Evolutionary conservation across 148 eudicot genomes (phyloP).

Genomic region (Nyssa sinensis): DNA sequence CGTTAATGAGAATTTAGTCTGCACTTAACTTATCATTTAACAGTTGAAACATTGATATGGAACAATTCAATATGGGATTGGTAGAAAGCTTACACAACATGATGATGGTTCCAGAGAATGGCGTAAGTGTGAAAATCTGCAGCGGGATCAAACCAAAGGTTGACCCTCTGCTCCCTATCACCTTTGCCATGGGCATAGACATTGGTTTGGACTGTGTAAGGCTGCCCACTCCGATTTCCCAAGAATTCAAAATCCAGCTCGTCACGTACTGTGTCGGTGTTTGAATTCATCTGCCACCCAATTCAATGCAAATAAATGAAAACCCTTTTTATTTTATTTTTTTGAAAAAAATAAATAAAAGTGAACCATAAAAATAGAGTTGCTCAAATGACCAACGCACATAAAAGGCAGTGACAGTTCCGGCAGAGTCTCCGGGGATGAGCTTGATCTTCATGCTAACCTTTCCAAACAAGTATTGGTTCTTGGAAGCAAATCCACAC

Average conservation of each 20-base stretch:
- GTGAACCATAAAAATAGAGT: too few relatives aligned
- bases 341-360: too few relatives aligned
- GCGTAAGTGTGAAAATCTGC: slow-evolving; percentile 66
- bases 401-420: slow-evolving; percentile 90
- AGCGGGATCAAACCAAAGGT: slow-evolving; percentile 92
- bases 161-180: slow-evolving; percentile 69
- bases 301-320: too few relatives aligned
- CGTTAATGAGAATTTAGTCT: too few relatives aligned
- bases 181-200: slow-evolving; percentile 73
- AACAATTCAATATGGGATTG: too few relatives aligned
- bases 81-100: slow-evolving; percentile 61
- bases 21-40: too few relatives aligned
- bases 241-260: slow-evolving; percentile 90
- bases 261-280: slow-evolving; percentile 54
- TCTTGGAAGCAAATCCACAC: slow-evolving; percentile 83
- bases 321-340: too few relatives aligned
- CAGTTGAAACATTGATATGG: too few relatives aligned
- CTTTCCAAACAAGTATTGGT: slow-evolving; percentile 63
- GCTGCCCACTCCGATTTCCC: slow-evolving; percentile 84
- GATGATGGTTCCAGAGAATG: slow-evolving; percentile 61
- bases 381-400: slow-evolving; percentile 38
- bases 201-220: slow-evolving; percentile 83
- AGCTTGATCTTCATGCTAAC: slow-evolving; percentile 91
- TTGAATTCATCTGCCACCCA: slow-evolving; percentile 66
- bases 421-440: slow-evolving; percentile 84